Evolutionary conservation across 164 flowering plant species (phyloP), one percentile per base, ranked within the genome.

Genomic region (Brasenia schreberi): DNA sequence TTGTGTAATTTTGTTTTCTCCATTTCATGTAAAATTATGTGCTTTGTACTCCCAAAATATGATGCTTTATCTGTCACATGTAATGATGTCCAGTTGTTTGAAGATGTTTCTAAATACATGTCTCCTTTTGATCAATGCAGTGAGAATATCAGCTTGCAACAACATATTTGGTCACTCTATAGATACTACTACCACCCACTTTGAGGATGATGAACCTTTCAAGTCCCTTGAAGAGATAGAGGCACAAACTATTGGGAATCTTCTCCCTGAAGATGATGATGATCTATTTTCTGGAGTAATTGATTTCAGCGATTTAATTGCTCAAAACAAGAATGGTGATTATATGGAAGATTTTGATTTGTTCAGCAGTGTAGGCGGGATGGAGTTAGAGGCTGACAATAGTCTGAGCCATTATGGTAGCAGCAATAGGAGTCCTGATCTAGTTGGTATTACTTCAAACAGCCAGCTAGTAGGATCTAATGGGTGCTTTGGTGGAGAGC

Each of bases 241-340:
- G 82, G 90, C 90, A 12, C 84, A 82, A 71, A 85, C 87, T 6
- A 88, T 87, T 44, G 87, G 87, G 53, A 80, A 81, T 75, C 87
- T 87, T 63, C 92, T 87, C 68, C 93, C 93, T 61, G 86, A 33
- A 33, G 39, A 84, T 76, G 90, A 87, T 19, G 88, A 85, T 65
- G 90, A 87, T 45, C 69, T 87, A 65, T 75, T 87, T 64, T 78
- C 88, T 72, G 90, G 85, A 39, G 72, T 81, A 60, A 68, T 71
- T 67, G 81, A 81, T 74, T 83, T 72, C 45, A 59, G 81, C 18
- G 85, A 80, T 19, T 75, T 53, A 67, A 65, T 61, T 68, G 64
- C 74, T 39, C 76, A 66, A 43, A 71, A 77, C 42, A 71, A 58
- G 70, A 56, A 10, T 52, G 72, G 67, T 9, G 85, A 83, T 62